A percentile compares a stretch with the other conserved stretches of the same genome.
Evolutionary conservation across 805 yeast genomes (phyloP).

Genomic region (Metschnikowia borealis): DNA sequence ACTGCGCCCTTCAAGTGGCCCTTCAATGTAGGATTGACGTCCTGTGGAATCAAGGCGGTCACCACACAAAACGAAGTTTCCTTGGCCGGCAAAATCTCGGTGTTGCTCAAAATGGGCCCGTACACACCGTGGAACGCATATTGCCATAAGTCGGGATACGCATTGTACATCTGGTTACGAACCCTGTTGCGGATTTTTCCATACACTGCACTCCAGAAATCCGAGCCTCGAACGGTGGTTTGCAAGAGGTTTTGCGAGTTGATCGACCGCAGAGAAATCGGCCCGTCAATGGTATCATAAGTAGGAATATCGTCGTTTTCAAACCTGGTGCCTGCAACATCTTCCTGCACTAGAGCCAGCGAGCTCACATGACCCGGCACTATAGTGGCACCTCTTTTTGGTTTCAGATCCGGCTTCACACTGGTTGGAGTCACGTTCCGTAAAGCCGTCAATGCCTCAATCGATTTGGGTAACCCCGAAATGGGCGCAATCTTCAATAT

Average conservation of each 20-base stretch:
- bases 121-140: constrained; percentile 71
- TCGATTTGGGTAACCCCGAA: constrained; percentile 80
- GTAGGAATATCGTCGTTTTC: constrained; percentile 19
- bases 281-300: constrained; percentile 41
- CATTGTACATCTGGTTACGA: constrained; percentile 57
- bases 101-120: constrained; percentile 69
- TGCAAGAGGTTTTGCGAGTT: constrained; percentile 24
- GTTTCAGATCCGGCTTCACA: constrained; percentile 15
- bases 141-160: constrained; percentile 84
- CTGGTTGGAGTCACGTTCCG: constrained; percentile 60
- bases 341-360: constrained; percentile 37
- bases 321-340: constrained; percentile 35
- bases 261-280: constrained; percentile 30
- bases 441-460: constrained; percentile 68
- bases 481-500: constrained; percentile 74
- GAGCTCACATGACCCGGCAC: constrained; percentile 34
- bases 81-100: constrained; percentile 54
- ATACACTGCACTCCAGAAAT: constrained; percentile 72
- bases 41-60: constrained; percentile 83
- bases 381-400: constrained; percentile 28
- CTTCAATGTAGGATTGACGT: constrained; percentile 87
- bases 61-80: constrained; percentile 78
- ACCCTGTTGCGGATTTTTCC: constrained; percentile 71
- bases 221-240: constrained; percentile 47
- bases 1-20: constrained; percentile 88